Evolutionary conservation across 768 basidiomycete genomes (phyloP).

Genomic region (Daedalea quercina): DNA sequence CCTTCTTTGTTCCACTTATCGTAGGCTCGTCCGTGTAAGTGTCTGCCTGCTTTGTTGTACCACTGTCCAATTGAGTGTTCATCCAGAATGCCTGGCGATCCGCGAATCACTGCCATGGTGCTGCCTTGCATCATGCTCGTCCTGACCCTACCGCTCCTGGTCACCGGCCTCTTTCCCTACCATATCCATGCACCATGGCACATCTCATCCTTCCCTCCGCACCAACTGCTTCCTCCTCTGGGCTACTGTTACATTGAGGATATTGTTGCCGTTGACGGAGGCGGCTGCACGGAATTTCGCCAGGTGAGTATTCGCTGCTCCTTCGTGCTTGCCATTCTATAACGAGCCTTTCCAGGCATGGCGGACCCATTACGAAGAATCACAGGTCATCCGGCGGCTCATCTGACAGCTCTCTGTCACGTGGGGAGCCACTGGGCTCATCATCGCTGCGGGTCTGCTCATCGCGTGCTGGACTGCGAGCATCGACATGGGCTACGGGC

Average conservation of each 20-base stretch:
- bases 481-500: slow-evolving; percentile 21
- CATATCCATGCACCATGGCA: slow-evolving; percentile 21
- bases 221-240: slow-evolving; percentile 21
- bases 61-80: background rate
- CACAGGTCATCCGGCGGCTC: slow-evolving; percentile 20
- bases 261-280: slow-evolving; percentile 26
- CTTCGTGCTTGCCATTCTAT: background rate
- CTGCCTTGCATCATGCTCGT: slow-evolving; percentile 23
- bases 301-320: background rate
- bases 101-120: slow-evolving; percentile 22
- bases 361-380: slow-evolving; percentile 25
- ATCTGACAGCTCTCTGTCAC: slow-evolving; percentile 17
- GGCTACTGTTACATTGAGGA: slow-evolving; percentile 25
- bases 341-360: slow-evolving; percentile 20
- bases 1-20: slow-evolving; percentile 23
- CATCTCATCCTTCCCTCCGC: slow-evolving; percentile 23
- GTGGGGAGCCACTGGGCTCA: slow-evolving; percentile 19
- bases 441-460: slow-evolving; percentile 17
- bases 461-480: slow-evolving; percentile 20
- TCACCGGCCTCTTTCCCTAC: slow-evolving; percentile 22
- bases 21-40: slow-evolving; percentile 25
- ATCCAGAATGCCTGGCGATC: slow-evolving; percentile 18
- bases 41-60: background rate
- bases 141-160: slow-evolving; percentile 21
- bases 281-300: slow-evolving; percentile 22